Conservation (phyloP, 495 filamentous ascomycete species). For the Daldinia decipiens region DNA sequence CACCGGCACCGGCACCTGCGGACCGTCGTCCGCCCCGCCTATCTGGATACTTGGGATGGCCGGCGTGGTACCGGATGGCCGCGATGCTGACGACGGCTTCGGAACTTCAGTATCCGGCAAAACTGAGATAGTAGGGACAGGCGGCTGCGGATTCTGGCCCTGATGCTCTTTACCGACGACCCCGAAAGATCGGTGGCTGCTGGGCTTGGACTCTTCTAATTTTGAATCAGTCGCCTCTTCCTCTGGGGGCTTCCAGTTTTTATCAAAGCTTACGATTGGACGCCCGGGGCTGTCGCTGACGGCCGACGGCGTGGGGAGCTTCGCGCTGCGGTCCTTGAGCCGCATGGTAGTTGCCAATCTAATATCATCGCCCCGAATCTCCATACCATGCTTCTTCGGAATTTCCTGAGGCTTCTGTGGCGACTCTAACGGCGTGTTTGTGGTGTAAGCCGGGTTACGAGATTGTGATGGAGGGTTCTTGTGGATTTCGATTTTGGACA, state of each 20-base stretch:
- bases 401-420: constrained; percentile 49
- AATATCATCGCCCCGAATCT: constrained; percentile 87
- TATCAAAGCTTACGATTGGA: constrained; percentile 93
- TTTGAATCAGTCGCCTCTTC: constrained; percentile 65
- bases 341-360: constrained; percentile 89
- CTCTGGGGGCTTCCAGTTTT: constrained; percentile 75
- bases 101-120: constrained; percentile 56
- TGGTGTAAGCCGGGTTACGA: constrained; percentile 75
- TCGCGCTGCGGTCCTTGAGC: constrained; percentile 83
- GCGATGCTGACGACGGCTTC: constrained; percentile 45
- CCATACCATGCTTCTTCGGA: constrained; percentile 74
- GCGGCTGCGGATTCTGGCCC: constrained; percentile 46
- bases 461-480: constrained; percentile 81
- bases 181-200: constrained; percentile 43
- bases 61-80: constrained; percentile 47
- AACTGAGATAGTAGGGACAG: constrained; percentile 71
- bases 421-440: constrained; percentile 62
- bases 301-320: constrained; percentile 82
- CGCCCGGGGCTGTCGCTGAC: constrained; percentile 86
- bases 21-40: constrained; percentile 48
- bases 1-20: constrained; percentile 43
- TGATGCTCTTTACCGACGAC: constrained; percentile 46
- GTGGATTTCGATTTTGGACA: constrained; percentile 77
- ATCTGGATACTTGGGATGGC: constrained; percentile 54
- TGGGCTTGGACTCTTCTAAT: constrained; percentile 55